Base-by-base conservation (phyloP, 306 rosid species). In the Styphnolobium japonicum region DNA sequence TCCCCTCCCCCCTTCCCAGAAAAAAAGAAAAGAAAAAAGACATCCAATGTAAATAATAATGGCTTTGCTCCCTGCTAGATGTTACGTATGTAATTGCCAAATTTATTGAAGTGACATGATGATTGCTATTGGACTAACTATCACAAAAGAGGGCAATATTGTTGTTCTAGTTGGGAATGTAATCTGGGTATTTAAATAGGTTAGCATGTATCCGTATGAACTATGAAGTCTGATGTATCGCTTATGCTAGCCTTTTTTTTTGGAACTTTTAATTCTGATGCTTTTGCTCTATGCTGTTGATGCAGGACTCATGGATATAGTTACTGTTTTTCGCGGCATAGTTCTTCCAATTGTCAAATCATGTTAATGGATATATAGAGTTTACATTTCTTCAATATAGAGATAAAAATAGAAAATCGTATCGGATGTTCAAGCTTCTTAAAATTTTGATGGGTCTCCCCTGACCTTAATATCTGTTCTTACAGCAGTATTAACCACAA, bases 221-320 rank as follows among this genome's bases (percentile, higher is more conserved):
- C 57, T 34, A 6, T 62, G 43, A 42, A 69, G 66, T 39, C 33
- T 33, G 55, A 62, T 75, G 75, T n/a, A 15, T 14, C 0, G 40
- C 64, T 37, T 4, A 12, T 48, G 29, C 8, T 51, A 10, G 15
- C 9, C 33, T 52, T 55, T 72, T 14, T 5, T 22, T 12, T 70
- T 15, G 22, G 42, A 25, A 75, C 6, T 18, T 34, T 64, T 33
- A 21, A 31, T 78, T 76, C 68, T 76, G 21, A 76, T 36, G 65
- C 21, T 10, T 55, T 55, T 73, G 75, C 68, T 63, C n/a, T 58
- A n/a, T 62, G 29, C 15, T 71, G 52, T n/a, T 80, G 60, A 64
- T 80, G 82, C 80, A 83, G 89, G 84, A 48, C 34, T 77, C 60
- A n/a, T 22, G n/a, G 78, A 56, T 72, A 72, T 34, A 33, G 4